A percentile compares a stretch with the other conserved stretches of the same genome.
Conservation (phyloP, 805 yeast species). For the Ogataea angusta region DNA sequence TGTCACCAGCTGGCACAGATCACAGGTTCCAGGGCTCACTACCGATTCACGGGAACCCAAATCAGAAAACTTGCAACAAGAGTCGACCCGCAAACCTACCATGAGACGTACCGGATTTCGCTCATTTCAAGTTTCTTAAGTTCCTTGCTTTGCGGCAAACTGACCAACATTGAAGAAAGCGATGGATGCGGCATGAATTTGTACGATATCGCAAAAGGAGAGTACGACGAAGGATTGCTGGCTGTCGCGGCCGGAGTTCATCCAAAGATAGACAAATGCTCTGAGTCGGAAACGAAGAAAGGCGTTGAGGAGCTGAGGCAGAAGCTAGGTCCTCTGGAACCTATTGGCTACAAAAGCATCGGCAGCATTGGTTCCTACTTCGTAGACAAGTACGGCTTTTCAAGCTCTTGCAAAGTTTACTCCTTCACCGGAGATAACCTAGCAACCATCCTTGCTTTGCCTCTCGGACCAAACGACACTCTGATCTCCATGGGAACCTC, state of each 20-base stretch:
- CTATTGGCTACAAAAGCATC: slow-evolving; percentile 45
- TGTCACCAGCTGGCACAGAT: slow-evolving; percentile 53
- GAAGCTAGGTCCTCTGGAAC: slow-evolving; percentile 54
- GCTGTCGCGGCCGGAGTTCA: slow-evolving; percentile 53
- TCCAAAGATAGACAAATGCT: slow-evolving; percentile 38
- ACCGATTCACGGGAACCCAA: slow-evolving; percentile 90
- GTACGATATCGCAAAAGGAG: slow-evolving; percentile 60
- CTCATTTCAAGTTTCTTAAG: slow-evolving; percentile 78
- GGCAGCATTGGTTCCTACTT: slow-evolving; percentile 62
- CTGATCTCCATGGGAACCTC: slow-evolving; percentile 85
- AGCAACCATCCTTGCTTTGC: slow-evolving; percentile 82
- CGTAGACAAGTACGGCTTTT: slow-evolving; percentile 60
- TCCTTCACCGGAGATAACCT: slow-evolving; percentile 90
- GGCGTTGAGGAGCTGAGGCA: slow-evolving; percentile 41
- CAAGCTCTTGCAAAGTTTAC: slow-evolving; percentile 52
- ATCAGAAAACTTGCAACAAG: slow-evolving; percentile 67
- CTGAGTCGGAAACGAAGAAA: slow-evolving; percentile 21
- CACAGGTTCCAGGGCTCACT: slow-evolving; percentile 87
- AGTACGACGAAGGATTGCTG: slow-evolving; percentile 56
- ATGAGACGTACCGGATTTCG: slow-evolving; percentile 58
- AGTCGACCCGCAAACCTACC: slow-evolving; percentile 48
- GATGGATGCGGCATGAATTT: slow-evolving; percentile 95
- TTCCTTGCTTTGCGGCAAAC: slow-evolving; percentile 61
- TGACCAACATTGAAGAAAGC: slow-evolving; percentile 68
- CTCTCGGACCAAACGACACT: slow-evolving; percentile 71